Evolutionary conservation across 2,329 filamentous ascomycete species (phyloP), one percentile per base, ranked within the genome.

Genomic region (Bipolaris sorokiniana): DNA sequence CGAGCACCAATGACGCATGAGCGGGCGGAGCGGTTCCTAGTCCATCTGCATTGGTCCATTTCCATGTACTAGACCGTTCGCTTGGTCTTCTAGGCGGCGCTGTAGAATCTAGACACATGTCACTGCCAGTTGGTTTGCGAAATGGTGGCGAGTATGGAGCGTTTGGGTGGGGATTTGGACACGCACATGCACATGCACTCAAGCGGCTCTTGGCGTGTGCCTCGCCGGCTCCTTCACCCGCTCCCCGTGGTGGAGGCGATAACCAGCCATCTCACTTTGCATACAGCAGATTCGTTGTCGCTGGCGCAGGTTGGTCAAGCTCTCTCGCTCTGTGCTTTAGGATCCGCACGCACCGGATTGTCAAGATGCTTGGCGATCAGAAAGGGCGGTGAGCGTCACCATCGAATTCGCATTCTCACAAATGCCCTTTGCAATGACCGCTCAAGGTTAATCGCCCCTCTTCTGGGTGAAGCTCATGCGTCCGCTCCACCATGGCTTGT

Each of bases 371-470:
- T 51, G 50, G 54, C 60, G 46, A 58, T 5, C 20, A 51, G 53
- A 64, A 68, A 65, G 57, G 62, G 67, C 67, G 67, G 67, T 70
- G 66, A 62, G 60, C 42, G 22, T 40, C 53, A 26, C 10, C 22
- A 44, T 44, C 5, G 33, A 33, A 47, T 38, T 37, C 51, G 51
- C 48, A 52, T 49, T 33, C 41, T 48, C 56, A 47, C 50, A 52
- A 52, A 41, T 60, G 51, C 48, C 51, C 56, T 42, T 37, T 26
- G 28, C 53, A 16, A 42, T 37, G 33, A 34, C 44, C 28, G 45
- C 28, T 45, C 33, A 45, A 48, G 40, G 54, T n/a, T 33, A 57
- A 54, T 45, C 23, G 54, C 41, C 48, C 54, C 55, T 50, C 44
- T 47, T 50, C 34, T 44, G 23, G 13, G 20, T 20, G 45, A 37